Evolutionary conservation across 768 basidiomycete species (phyloP).

Genomic region (Leucosporidium creatinivorum): DNA sequence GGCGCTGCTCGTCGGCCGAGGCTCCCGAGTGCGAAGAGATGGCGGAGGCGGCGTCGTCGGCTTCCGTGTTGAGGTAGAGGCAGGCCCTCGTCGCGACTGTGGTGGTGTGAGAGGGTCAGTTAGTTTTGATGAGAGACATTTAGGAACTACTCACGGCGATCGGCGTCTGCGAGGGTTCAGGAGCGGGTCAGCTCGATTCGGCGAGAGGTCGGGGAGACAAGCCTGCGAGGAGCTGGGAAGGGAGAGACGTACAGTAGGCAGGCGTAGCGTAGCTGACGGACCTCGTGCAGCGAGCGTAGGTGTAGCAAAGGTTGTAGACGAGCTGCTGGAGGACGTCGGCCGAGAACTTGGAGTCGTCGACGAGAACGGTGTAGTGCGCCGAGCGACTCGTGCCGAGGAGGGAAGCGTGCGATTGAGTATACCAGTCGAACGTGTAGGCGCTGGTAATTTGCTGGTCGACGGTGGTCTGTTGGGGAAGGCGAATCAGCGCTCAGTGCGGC

Average conservation of each 20-base stretch:
- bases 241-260: neutral
- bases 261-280: neutral
- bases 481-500: too few relatives aligned
- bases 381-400: constrained; percentile 22
- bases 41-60: neutral
- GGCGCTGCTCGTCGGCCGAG: too few relatives aligned
- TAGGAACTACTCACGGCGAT: too few relatives aligned
- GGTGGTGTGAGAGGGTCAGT: too few relatives aligned
- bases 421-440: constrained; percentile 1
- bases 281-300: constrained; percentile 35
- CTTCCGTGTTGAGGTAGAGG: neutral
- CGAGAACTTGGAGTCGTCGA: constrained; percentile 11
- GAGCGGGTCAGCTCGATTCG: neutral
- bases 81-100: neutral
- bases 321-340: constrained; percentile 15
- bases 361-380: constrained; percentile 17
- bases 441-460: constrained; percentile 11
- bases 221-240: neutral
- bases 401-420: constrained; percentile 1
- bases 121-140: too few relatives aligned
- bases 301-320: constrained; percentile 6
- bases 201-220: neutral
- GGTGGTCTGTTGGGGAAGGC: too few relatives aligned
- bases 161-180: too few relatives aligned
- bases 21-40: neutral